A percentile compares a stretch with the other conserved stretches of the same genome.
Conservation (phyloP, 2,329 filamentous ascomycete species). For the Xylaria sp. region DNA sequence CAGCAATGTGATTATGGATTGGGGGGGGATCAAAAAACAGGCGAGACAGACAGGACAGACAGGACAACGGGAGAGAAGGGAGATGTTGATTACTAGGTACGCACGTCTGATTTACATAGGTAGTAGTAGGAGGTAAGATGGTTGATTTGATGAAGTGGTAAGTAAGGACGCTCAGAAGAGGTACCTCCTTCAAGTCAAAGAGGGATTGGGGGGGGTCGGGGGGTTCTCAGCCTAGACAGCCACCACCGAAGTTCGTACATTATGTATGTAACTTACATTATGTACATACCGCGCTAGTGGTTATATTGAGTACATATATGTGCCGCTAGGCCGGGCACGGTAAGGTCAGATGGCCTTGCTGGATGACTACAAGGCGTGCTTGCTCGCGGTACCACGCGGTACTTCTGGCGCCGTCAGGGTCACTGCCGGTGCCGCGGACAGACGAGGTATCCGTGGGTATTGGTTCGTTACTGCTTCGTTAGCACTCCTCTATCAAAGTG, state of each 20-base stretch:
- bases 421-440: not conserved
- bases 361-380: not conserved
- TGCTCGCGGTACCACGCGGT: not conserved
- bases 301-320: not conserved
- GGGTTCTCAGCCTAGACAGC: not conserved
- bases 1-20: slow-evolving; percentile 3
- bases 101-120: slow-evolving; percentile 1
- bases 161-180: not conserved
- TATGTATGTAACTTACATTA: not conserved
- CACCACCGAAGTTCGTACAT: not conserved
- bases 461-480: no score
- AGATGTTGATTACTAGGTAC: slow-evolving; percentile 7
- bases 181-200: not conserved
- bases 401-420: no score
- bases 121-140: not conserved
- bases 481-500: no score
- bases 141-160: not conserved
- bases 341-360: not conserved
- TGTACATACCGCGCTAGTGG: not conserved
- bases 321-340: not conserved
- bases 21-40: not conserved
- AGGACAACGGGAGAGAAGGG: slow-evolving; percentile 7
- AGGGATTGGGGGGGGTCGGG: not conserved
- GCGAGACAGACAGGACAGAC: slow-evolving; percentile 3
- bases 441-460: not conserved